Percentiles rank a stretch among this genome's conserved stretches.
Evolutionary conservation across 345 rosid species (phyloP).

Genomic region (Diplotaxis tenuifolia): DNA sequence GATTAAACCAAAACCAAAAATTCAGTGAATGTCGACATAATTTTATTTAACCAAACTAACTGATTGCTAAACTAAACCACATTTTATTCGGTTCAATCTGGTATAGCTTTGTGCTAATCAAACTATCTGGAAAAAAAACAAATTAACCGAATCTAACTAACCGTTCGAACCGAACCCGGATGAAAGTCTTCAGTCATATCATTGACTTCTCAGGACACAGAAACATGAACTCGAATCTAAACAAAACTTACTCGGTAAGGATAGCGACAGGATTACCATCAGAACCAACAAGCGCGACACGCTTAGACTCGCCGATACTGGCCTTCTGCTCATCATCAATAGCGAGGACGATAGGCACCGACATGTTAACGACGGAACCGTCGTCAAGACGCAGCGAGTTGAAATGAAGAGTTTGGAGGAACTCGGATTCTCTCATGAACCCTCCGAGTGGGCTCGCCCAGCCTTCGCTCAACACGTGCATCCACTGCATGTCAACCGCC

Average conservation of each 20-base stretch:
- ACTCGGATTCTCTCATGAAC: slow-evolving; percentile 98
- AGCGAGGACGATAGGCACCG: slow-evolving; percentile 89
- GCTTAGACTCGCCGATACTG: slow-evolving; percentile 57
- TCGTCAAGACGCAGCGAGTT: slow-evolving; percentile 88
- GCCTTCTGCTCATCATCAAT: slow-evolving; percentile 74
- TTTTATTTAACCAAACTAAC: too few species aligned
- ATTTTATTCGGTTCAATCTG: too few species aligned
- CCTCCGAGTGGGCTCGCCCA: slow-evolving; percentile 98
- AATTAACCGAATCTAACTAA: too few species aligned
- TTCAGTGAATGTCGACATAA: too few species aligned
- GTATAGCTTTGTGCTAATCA: too few species aligned
- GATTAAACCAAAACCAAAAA: too few species aligned
- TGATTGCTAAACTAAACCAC: too few species aligned
- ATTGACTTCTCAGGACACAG: neutral
- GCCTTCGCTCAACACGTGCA: slow-evolving; percentile 97
- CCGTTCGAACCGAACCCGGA: too few species aligned
- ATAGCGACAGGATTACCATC: slow-evolving; percentile 64
- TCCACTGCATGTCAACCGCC: slow-evolving; percentile 80
- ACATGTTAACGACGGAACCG: slow-evolving; percentile 95
- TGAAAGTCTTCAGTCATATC: too few species aligned
- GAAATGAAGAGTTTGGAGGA: slow-evolving; percentile 99
- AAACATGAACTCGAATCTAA: neutral
- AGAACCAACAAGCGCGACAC: slow-evolving; percentile 74
- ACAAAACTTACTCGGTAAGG: slow-evolving; percentile 61
- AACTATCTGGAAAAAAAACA: too few species aligned